Base-by-base conservation (phyloP, 768 basidiomycete genomes). In the Collybiopsis confluens region DNA sequence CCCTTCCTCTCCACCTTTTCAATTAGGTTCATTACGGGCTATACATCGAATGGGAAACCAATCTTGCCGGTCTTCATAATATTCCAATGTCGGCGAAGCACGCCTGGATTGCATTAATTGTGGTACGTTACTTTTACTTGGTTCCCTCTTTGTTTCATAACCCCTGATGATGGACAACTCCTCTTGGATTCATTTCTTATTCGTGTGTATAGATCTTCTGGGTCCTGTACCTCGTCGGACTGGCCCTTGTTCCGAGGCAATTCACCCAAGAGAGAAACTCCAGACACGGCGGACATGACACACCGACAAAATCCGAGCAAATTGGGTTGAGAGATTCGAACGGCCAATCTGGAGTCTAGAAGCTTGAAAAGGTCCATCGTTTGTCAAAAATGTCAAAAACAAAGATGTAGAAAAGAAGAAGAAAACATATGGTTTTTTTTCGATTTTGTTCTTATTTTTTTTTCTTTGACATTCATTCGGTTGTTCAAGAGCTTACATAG, bases 21-120 rank as follows among this genome's bases (percentile, higher is more conserved):
- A 27, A 27, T 30, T 56, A 80, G 73, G 75, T 77, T 8, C 76
- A 79, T 59, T 74, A 73, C 37, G 81, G 80, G 1, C 51, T 83
- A 55, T 76, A 69, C 61, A 70, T 70, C 16, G 76, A 80, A 66
- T 75, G 76, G 80, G 35, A 42, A 1, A 7, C 67, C 13, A 58
- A 52, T 0, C 66, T 69, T 1, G 72, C 70, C 3, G 69, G 67
- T 23, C 37, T 69, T 18, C 74, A 76, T 54, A 10, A 53, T 20
- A 66, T 79, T 7, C 68, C 74, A 4, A 47, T 62, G 36, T 66
- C 69, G 7, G 74, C 75, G 1, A 75, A 73, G 57, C 50, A 73
- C 36, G 78, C 72, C 45, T 81, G 77, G 79, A 58, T 73, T 54
- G 80, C 78, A 11, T 63, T 75, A 20, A 60, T 76, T 27, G 65